A percentile compares a stretch with the other conserved stretches of the same genome.
phyloP scores from a whole-genome alignment of 257 asterid species.

The Fraxinus cuspidata region DNA sequence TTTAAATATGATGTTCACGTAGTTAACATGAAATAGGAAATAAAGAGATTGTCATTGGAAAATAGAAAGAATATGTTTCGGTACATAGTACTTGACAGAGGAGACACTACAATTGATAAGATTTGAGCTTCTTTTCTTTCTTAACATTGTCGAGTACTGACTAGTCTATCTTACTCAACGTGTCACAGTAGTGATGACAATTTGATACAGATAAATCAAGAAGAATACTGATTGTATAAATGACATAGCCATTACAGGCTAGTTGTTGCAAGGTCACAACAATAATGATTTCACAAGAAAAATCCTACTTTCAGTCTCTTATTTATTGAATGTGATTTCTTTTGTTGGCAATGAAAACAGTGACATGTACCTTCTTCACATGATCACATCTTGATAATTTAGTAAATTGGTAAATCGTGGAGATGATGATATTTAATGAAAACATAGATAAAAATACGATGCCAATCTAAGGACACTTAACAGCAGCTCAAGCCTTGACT shows the following conservation, averaged over 20 bases:
- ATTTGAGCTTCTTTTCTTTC: background rate
- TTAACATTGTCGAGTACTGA: background rate
- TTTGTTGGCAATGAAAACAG: background rate
- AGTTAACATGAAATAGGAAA: background rate
- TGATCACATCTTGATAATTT: background rate
- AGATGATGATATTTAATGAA: background rate
- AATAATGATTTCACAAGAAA: conserved; percentile 29
- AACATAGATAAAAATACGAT: no score
- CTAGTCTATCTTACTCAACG: background rate
- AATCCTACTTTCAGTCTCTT: no score
- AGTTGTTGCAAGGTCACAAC: conserved; percentile 19
- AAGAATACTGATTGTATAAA: background rate
- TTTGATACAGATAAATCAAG: conserved; percentile 21
- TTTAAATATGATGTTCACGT: background rate
- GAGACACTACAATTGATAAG: background rate
- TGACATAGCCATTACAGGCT: background rate
- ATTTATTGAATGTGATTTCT: background rate
- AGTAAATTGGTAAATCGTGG: no score
- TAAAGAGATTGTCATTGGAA: background rate
- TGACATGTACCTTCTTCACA: background rate
- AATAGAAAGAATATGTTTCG: background rate
- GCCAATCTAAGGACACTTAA: background rate
- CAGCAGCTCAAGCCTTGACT: background rate
- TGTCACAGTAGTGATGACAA: conserved; percentile 16
- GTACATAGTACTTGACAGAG: background rate